Percentiles rank a stretch among this genome's conserved stretches.
phyloP scores from a whole-genome alignment of 306 rosid genomes.

The Trifolium subterraneum region DNA sequence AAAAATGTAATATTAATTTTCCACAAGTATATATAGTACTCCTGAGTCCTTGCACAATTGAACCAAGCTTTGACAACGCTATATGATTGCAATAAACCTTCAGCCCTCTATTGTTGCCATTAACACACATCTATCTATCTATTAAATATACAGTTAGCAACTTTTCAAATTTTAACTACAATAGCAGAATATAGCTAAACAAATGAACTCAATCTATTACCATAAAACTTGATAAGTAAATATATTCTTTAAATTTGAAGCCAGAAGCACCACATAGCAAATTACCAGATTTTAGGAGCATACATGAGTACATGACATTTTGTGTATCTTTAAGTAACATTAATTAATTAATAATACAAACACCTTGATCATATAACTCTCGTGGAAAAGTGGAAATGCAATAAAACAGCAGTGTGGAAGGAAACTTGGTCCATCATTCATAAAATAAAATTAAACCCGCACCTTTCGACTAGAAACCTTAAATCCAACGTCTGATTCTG shows the following conservation, averaged over 20 bases:
- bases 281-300: slow-evolving; percentile 18
- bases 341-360: slow-evolving; percentile 12
- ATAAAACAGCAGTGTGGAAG: slow-evolving; percentile 11
- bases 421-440: slow-evolving; percentile 23
- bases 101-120: slow-evolving; percentile 18
- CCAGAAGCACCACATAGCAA: slow-evolving; percentile 21
- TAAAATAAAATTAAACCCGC: slow-evolving; percentile 35
- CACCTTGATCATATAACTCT: slow-evolving; percentile 35
- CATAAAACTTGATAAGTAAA: background rate
- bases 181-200: background rate
- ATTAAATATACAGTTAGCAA: slow-evolving; percentile 11
- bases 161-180: slow-evolving; percentile 32
- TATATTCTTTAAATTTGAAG: slow-evolving; percentile 19
- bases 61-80: slow-evolving; percentile 30
- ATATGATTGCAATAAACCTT: slow-evolving; percentile 25
- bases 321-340: slow-evolving; percentile 22
- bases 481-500: slow-evolving; percentile 92
- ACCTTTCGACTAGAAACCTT: slow-evolving; percentile 99
- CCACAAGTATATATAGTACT: background rate
- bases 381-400: slow-evolving; percentile 25
- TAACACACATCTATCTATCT: slow-evolving; percentile 6
- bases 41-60: slow-evolving; percentile 8
- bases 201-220: background rate
- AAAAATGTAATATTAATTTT: background rate
- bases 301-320: background rate